Base-by-base conservation (phyloP, 129 eudicot genomes). In the Solidago caesia region DNA sequence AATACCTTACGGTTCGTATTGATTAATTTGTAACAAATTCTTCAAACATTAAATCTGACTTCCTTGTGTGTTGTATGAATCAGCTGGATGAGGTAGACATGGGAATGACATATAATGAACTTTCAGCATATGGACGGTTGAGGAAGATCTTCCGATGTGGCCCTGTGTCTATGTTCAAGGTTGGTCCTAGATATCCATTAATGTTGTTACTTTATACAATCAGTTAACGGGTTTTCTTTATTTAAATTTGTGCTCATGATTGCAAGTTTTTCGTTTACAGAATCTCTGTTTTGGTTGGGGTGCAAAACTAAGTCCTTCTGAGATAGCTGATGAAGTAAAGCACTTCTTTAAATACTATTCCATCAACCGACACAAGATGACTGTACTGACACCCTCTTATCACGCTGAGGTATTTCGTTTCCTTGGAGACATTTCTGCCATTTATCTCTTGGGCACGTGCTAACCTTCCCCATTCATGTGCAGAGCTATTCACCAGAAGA, bases 61-160 rank as follows among this genome's bases (percentile, higher is more conserved):
- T 76, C 46, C 48, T 26, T 75, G 41, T 26, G 48, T 66, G 49
- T 52, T 57, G 29, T 43, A 33, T 80, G 69, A 51, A 67, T 74
- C 86, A 93, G 98, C 96, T 90, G 74, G 98, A 94, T 76, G 98
- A 90, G 79, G 96, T 90, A 48, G 98, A 94, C 80, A 94, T 94
- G 97, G 97, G 98, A 70, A 94, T 94, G 98, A 94, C 98, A 63
- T 90, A 94, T 26, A 89, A 87, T 66, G 98, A 94, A 57, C 93
- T 94, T 73, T 94, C 97, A 26, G 93, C 87, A 7, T 94, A 88
- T 67, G 98, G 98, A 75, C 88, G 98, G 77, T 27, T 90, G 81
- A 88, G 98, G 48, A 94, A 94, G 84, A 85, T 94, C 60, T 94
- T 88, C 81, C 90, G 98, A 68, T 88, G 96, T 29, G 97, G 98